phyloP scores from a whole-genome alignment of 495 filamentous ascomycete species.

The Haplographium delicatum region DNA sequence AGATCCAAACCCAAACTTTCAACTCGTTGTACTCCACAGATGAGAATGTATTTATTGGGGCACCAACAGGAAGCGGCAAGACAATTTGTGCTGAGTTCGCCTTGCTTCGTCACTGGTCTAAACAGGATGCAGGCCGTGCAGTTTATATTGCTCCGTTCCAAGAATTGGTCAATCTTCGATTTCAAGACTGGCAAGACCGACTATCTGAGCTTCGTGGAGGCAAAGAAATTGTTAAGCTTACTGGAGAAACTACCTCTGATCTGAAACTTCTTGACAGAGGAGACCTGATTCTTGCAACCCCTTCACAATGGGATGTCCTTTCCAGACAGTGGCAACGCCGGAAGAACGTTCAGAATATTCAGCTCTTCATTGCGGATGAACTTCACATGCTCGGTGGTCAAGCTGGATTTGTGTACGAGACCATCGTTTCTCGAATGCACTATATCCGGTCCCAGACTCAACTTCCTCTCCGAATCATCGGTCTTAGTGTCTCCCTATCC shows the following conservation, averaged over 20 bases:
- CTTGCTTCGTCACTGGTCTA: constrained; percentile 81
- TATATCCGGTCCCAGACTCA: constrained; percentile 88
- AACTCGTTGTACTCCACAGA: constrained; percentile 85
- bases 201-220: constrained; percentile 69
- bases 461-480: constrained; percentile 79
- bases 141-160: constrained; percentile 97
- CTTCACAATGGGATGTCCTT: constrained; percentile 89
- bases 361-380: constrained; percentile 93
- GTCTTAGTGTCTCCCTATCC: constrained; percentile 85
- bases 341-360: constrained; percentile 88
- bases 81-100: constrained; percentile 96
- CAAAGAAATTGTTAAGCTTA: constrained; percentile 90
- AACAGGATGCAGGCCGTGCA: constrained; percentile 65
- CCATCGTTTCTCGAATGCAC: constrained; percentile 95
- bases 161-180: constrained; percentile 76
- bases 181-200: constrained; percentile 78
- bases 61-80: constrained; percentile 91
- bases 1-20: constrained; percentile 95
- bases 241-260: constrained; percentile 87
- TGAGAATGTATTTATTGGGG: constrained; percentile 87
- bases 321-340: constrained; percentile 93
- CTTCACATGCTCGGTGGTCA: constrained; percentile 93
- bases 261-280: constrained; percentile 82
- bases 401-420: constrained; percentile 87
- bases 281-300: constrained; percentile 90